phyloP scores from a whole-genome alignment of 1,284 basidiomycete genomes.

The Chalciporus sp. region DNA sequence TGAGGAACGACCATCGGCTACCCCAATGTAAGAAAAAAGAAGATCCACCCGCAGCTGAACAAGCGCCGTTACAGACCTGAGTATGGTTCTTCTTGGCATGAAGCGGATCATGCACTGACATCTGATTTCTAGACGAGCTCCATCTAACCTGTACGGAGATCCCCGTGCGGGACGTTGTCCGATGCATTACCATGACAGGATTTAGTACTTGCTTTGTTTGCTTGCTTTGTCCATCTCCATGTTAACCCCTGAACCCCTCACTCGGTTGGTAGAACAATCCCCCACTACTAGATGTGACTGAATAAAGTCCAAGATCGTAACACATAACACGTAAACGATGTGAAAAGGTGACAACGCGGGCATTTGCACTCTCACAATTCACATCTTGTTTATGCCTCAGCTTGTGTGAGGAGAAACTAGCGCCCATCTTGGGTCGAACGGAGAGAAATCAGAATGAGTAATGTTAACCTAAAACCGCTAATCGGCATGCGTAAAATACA shows the following conservation, averaged over 20 bases:
- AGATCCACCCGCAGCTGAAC: neutral
- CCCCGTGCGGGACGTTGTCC: too few species aligned
- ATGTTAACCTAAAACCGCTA: conserved; percentile 11
- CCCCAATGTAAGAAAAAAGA: conserved; percentile 25
- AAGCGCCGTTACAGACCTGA: neutral
- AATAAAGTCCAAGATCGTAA: neutral
- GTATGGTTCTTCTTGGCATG: neutral
- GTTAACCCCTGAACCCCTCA: neutral
- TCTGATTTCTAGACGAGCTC: neutral
- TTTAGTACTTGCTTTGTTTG: neutral
- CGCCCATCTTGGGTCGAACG: neutral
- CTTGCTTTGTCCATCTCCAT: neutral
- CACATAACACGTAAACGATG: neutral
- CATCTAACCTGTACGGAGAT: neutral
- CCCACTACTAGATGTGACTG: neutral
- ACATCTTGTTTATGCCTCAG: neutral
- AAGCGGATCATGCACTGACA: neutral
- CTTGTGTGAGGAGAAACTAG: neutral
- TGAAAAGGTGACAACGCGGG: neutral
- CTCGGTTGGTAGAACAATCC: neutral
- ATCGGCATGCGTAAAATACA: conserved; percentile 4
- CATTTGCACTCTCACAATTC: neutral
- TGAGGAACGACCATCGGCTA: conserved; percentile 38
- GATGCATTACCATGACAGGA: neutral
- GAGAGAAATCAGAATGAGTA: conserved; percentile 8